Conservation (phyloP, 768 basidiomycete genomes). For the Leccinum pellstonianum region DNA sequence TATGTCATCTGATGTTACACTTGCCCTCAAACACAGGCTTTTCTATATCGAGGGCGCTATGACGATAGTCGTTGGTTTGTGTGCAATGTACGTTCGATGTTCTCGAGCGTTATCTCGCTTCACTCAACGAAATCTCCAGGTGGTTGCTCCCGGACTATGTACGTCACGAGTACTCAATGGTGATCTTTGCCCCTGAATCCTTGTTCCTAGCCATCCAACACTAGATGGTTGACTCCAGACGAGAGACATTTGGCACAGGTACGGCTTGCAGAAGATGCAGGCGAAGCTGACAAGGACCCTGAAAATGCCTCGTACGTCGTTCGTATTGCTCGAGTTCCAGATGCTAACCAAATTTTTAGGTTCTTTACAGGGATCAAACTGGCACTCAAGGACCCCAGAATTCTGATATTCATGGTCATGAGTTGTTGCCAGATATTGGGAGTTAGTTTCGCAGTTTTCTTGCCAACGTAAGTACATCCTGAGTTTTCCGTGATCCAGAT, state of each 20-base stretch:
- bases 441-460: conserved; percentile 62
- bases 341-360: conserved; percentile 6
- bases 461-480: conserved; percentile 40
- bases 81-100: neutral
- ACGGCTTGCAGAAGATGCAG: conserved; percentile 65
- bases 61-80: neutral
- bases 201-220: conserved; percentile 53
- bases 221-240: conserved; percentile 50
- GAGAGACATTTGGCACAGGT: conserved; percentile 62
- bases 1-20: neutral
- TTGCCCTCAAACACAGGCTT: neutral
- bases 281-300: conserved; percentile 63
- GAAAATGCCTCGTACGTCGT: conserved; percentile 52
- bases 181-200: neutral
- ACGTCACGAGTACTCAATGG: conserved; percentile 15
- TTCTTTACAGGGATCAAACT: conserved; percentile 37
- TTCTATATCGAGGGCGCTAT: neutral
- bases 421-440: conserved; percentile 52
- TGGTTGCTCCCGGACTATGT: conserved; percentile 66
- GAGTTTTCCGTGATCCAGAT: neutral
- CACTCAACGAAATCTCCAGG: conserved; percentile 30
- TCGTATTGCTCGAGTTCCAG: neutral
- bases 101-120: neutral
- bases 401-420: conserved; percentile 54
- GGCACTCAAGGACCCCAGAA: conserved; percentile 57